Evolutionary conservation across 2,329 filamentous ascomycete species (phyloP).

Genomic region (Botrytis hyacinthi): DNA sequence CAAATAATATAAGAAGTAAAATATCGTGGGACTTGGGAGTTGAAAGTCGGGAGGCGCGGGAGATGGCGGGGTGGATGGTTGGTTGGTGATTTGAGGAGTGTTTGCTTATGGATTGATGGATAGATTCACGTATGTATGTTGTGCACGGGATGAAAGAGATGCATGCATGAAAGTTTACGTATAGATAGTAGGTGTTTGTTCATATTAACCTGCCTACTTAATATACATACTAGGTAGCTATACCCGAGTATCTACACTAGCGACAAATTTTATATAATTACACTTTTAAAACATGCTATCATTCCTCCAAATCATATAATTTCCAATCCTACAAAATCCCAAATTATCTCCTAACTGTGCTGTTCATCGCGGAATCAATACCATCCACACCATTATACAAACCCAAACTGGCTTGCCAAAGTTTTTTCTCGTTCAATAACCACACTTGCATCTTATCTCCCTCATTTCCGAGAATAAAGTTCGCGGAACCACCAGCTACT

Average conservation of each 20-base stretch:
- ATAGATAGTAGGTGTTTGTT: not conserved
- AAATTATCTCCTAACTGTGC: not conserved
- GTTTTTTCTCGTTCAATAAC: slow-evolving; percentile 27
- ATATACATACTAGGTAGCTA: not conserved
- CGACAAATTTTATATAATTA: not conserved
- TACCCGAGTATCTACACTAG: not conserved
- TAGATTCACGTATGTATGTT: not conserved
- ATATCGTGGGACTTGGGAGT: too few species aligned
- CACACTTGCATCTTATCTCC: slow-evolving; percentile 23
- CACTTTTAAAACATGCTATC: not conserved
- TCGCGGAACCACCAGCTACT: slow-evolving; percentile 23
- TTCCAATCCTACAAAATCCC: not conserved
- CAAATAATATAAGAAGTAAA: too few species aligned
- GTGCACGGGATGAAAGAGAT: not conserved
- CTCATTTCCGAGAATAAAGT: slow-evolving; percentile 24
- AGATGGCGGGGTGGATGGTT: too few species aligned
- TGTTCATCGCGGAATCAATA: not conserved
- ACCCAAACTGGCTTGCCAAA: slow-evolving; percentile 24
- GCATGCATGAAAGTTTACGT: not conserved
- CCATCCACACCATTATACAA: not conserved
- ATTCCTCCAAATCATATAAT: not conserved
- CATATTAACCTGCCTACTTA: not conserved
- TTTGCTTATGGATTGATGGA: too few species aligned
- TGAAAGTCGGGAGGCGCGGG: too few species aligned
- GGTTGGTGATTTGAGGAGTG: too few species aligned